Conservation (phyloP, 176 grass and related monocot species). For the Aegilops longissima region DNA sequence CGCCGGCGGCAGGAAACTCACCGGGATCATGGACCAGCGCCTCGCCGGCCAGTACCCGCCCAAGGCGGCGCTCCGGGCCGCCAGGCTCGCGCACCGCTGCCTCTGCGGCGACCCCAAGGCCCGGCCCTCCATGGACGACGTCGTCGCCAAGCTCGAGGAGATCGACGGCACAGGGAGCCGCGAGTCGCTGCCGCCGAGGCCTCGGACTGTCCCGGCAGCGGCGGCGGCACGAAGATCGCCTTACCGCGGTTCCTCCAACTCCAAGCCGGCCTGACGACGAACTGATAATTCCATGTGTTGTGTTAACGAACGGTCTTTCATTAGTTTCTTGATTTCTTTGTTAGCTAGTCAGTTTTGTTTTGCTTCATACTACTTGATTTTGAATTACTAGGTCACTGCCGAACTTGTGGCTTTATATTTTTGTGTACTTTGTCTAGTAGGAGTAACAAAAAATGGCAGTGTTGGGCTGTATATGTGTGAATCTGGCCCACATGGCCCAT, state of each 20-base stretch:
- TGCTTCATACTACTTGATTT: too few relatives aligned
- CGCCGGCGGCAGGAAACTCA: constrained; percentile 48
- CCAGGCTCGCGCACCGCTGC: constrained; percentile 61
- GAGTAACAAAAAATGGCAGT: too few relatives aligned
- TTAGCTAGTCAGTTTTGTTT: neutral
- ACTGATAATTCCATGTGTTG: too few relatives aligned
- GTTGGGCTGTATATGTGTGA: too few relatives aligned
- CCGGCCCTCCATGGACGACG: constrained; percentile 69
- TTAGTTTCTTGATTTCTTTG: too few relatives aligned
- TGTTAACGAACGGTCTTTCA: too few relatives aligned
- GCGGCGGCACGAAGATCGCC: neutral
- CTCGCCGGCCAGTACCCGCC: constrained; percentile 59
- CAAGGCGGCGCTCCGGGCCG: constrained; percentile 53
- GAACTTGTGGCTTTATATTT: too few relatives aligned
- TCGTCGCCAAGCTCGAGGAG: constrained; percentile 57
- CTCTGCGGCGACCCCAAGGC: constrained; percentile 58
- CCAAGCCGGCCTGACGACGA: neutral
- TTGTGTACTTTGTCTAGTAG: too few relatives aligned
- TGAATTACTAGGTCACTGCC: too few relatives aligned
- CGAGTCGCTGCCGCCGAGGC: constrained; percentile 36
- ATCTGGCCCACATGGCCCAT: too few relatives aligned
- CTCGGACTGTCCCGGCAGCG: neutral
- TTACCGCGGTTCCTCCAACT: constrained; percentile 7
- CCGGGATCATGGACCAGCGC: constrained; percentile 60
- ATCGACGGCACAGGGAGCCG: constrained; percentile 41